phyloP scores from a whole-genome alignment of 1,139 yeast species.

The Blastobotrys arbuscula region DNA sequence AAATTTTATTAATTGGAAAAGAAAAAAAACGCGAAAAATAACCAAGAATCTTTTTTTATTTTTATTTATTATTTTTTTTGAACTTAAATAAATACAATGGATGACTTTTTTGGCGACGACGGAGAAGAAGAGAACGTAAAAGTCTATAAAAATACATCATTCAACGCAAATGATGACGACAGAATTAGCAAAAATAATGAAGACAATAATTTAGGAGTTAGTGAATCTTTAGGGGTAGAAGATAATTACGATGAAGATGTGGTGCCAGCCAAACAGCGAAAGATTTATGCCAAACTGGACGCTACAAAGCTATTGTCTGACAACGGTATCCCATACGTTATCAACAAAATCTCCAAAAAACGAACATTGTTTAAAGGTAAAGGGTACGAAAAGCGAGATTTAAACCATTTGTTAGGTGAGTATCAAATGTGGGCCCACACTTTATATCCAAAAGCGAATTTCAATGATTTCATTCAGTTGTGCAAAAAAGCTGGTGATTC shows the following conservation, averaged over 20 bases:
- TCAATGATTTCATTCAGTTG: conserved; percentile 49
- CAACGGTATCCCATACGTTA: conserved; percentile 34
- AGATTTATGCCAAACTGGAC: conserved; percentile 33
- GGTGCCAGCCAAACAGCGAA: conserved; percentile 27
- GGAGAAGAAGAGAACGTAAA: background rate
- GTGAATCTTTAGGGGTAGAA: conserved; percentile 14
- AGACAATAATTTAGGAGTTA: conserved; percentile 26
- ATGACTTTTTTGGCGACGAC: background rate
- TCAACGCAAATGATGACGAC: background rate
- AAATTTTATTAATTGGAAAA: no score
- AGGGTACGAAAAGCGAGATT: conserved; percentile 41
- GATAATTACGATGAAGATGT: conserved; percentile 27
- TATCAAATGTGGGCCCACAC: conserved; percentile 87
- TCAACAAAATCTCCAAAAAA: conserved; percentile 21
- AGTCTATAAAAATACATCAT: background rate
- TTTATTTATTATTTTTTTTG: no score
- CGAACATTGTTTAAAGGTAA: conserved; percentile 33
- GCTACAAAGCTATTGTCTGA: conserved; percentile 31
- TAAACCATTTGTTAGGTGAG: conserved; percentile 49
- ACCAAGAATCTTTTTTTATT: no score
- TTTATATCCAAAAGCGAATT: conserved; percentile 71
- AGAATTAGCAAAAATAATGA: background rate
- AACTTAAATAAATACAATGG: background rate
- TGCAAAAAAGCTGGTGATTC: conserved; percentile 32
- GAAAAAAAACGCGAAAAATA: no score